Percentiles rank a stretch among this genome's conserved stretches.
These are phyloP conservation scores for Sarocladium oryzae DNA, from an alignment of 2,329 filamentous ascomycete genomes.

Conservation along the genomic window DNA sequence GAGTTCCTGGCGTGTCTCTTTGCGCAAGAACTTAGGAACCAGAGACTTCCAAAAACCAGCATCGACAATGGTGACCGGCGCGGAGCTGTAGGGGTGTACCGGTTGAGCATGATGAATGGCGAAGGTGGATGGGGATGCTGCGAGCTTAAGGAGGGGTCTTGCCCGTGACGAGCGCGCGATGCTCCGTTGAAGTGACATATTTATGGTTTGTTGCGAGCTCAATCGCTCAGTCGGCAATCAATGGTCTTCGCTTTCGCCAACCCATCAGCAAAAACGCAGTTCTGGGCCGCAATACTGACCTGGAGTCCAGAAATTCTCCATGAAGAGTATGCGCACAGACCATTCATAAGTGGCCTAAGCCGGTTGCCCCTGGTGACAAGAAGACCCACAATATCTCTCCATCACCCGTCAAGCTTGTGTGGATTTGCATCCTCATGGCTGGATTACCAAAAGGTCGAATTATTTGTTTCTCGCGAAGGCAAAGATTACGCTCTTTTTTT, in stretches of 20 bases:
- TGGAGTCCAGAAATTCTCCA: neutral
- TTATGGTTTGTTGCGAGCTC: neutral
- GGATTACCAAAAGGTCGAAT: neutral
- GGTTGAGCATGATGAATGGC: neutral
- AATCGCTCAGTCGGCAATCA: neutral
- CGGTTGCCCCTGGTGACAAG: conserved; percentile 5
- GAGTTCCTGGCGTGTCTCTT: conserved; percentile 28
- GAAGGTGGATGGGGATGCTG: neutral
- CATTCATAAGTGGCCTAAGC: neutral
- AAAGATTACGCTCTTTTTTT: neutral
- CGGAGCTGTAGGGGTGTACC: conserved; percentile 14
- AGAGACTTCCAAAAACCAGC: conserved; percentile 63
- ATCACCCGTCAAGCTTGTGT: neutral
- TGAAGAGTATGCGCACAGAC: neutral
- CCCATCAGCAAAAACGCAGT: neutral
- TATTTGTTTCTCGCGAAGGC: conserved; percentile 1
- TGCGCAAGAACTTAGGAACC: conserved; percentile 60
- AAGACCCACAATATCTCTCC: conserved; percentile 1
- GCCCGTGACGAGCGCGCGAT: neutral
- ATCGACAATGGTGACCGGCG: conserved; percentile 45
- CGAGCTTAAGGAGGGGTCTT: neutral
- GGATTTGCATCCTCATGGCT: neutral
- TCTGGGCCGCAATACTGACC: neutral
- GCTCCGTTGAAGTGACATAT: neutral
- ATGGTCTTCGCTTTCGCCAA: neutral